Evolutionary conservation across 2,329 filamentous ascomycete species (phyloP).

Genomic region (Aspergillus sp.): DNA sequence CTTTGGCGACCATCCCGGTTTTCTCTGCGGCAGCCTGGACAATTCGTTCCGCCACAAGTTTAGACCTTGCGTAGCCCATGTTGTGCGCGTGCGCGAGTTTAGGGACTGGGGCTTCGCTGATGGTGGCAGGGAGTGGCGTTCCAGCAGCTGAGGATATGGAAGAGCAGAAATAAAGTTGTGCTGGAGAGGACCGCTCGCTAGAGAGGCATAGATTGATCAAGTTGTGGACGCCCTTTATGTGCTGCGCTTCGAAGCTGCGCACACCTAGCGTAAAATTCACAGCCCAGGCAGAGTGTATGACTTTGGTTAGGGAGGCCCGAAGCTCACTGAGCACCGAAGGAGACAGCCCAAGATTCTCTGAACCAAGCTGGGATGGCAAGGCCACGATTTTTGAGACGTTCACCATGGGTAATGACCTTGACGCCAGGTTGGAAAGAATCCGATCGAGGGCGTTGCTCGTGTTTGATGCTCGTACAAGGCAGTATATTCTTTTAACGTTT

Average conservation of each 20-base stretch:
- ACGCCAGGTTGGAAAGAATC: slow-evolving; percentile 10
- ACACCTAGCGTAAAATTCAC: slow-evolving; percentile 64
- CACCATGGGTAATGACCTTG: slow-evolving; percentile 4
- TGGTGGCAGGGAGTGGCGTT: slow-evolving; percentile 27
- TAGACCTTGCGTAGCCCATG: slow-evolving; percentile 46
- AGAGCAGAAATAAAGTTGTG: slow-evolving; percentile 52
- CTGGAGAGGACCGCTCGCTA: slow-evolving; percentile 29
- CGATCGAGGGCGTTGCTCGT: slow-evolving; percentile 6
- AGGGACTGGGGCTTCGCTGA: slow-evolving; percentile 39
- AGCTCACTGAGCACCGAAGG: slow-evolving; percentile 32
- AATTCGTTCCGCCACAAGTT: slow-evolving; percentile 41
- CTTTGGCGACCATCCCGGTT: slow-evolving; percentile 26
- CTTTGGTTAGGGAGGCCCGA: slow-evolving; percentile 44
- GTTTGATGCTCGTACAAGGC: slow-evolving; percentile 6
- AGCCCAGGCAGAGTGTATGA: slow-evolving; percentile 65
- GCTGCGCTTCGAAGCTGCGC: slow-evolving; percentile 55
- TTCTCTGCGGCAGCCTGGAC: slow-evolving; percentile 28
- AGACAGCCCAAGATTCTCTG: slow-evolving; percentile 1
- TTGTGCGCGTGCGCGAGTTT: slow-evolving; percentile 37
- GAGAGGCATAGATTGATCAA: slow-evolving; percentile 42
- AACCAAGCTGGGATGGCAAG: slow-evolving; percentile 4
- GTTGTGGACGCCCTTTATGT: slow-evolving; percentile 53
- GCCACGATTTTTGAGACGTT: slow-evolving; percentile 11
- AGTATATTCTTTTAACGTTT: slow-evolving; percentile 5
- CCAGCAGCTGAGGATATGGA: slow-evolving; percentile 48